phyloP scores from a whole-genome alignment of 108 stramenopile genomes.

The Fragilariopsis cylindrus region DNA sequence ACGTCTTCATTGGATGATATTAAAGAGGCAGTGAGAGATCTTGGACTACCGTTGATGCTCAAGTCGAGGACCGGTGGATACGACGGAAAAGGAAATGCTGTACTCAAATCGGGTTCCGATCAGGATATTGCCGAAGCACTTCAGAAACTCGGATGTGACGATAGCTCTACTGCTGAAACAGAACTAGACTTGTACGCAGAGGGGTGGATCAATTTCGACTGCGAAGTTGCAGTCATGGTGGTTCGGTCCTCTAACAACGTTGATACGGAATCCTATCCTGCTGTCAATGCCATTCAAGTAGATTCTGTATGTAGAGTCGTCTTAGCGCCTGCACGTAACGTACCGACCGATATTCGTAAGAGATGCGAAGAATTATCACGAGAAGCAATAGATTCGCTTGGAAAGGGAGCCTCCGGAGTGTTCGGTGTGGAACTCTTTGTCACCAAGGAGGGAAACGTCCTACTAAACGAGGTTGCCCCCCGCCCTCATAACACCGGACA shows the following conservation, averaged over 20 bases:
- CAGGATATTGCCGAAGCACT: conserved; percentile 61
- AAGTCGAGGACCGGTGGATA: conserved; percentile 94
- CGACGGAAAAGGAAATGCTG: conserved; percentile 97
- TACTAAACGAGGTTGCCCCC: conserved; percentile 98
- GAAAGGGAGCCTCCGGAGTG: conserved; percentile 86
- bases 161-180: conserved; percentile 17
- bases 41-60: conserved; percentile 96
- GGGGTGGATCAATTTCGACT: conserved; percentile 91
- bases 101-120: conserved; percentile 63
- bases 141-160: conserved; percentile 46
- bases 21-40: conserved; percentile 53
- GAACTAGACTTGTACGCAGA: conserved; percentile 88
- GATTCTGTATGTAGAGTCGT: conserved; percentile 96
- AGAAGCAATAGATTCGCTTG: conserved; percentile 77
- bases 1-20: conserved; percentile 67
- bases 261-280: conserved; percentile 84
- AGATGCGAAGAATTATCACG: conserved; percentile 70
- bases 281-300: conserved; percentile 95
- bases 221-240: conserved; percentile 98
- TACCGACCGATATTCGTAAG: conserved; percentile 55
- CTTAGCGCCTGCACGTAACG: conserved; percentile 78
- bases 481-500: conserved; percentile 99
- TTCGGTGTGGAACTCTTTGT: conserved; percentile 98
- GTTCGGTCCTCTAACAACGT: conserved; percentile 67
- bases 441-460: conserved; percentile 64